phyloP scores from a whole-genome alignment of 192 early-diverging fungal genomes.

The Podila epigama region DNA sequence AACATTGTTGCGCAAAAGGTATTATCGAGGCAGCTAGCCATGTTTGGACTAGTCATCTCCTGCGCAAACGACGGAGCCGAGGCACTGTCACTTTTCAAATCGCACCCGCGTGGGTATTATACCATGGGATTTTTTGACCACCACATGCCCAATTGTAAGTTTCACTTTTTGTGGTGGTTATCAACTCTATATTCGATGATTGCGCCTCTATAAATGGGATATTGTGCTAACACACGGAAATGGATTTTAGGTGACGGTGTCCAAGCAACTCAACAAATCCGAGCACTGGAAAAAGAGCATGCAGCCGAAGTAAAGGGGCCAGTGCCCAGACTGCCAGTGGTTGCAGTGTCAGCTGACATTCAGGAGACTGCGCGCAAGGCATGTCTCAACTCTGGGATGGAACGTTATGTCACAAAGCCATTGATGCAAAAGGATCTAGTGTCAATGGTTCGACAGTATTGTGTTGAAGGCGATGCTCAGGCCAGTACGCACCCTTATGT shows the following conservation, averaged over 20 bases:
- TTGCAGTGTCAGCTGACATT: slow-evolving; percentile 58
- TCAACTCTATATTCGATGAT: not conserved
- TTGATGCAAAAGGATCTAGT: slow-evolving; percentile 57
- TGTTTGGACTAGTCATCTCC: slow-evolving; percentile 53
- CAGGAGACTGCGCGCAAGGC: slow-evolving; percentile 52
- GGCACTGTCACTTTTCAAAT: slow-evolving; percentile 47
- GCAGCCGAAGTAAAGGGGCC: slow-evolving; percentile 37
- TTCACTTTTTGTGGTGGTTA: not conserved
- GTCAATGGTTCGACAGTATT: slow-evolving; percentile 50
- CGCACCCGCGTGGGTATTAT: slow-evolving; percentile 51
- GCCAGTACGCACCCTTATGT: slow-evolving; percentile 29
- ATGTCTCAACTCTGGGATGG: slow-evolving; percentile 58
- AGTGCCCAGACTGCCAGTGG: slow-evolving; percentile 43
- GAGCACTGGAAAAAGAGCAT: slow-evolving; percentile 47
- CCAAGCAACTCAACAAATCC: slow-evolving; percentile 57
- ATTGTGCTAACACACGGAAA: no score
- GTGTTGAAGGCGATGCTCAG: slow-evolving; percentile 39
- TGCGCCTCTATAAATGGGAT: no score
- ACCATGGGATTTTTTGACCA: slow-evolving; percentile 61
- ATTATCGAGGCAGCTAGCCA: slow-evolving; percentile 52
- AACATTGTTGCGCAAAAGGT: slow-evolving; percentile 57
- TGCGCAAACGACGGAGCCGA: slow-evolving; percentile 61
- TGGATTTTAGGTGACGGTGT: slow-evolving; percentile 51
- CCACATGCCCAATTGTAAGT: slow-evolving; percentile 57
- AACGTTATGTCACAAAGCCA: slow-evolving; percentile 59